These are phyloP conservation scores for Saturnispora gosingensis DNA, from an alignment of 805 yeast genomes.

Conservation along the genomic window DNA sequence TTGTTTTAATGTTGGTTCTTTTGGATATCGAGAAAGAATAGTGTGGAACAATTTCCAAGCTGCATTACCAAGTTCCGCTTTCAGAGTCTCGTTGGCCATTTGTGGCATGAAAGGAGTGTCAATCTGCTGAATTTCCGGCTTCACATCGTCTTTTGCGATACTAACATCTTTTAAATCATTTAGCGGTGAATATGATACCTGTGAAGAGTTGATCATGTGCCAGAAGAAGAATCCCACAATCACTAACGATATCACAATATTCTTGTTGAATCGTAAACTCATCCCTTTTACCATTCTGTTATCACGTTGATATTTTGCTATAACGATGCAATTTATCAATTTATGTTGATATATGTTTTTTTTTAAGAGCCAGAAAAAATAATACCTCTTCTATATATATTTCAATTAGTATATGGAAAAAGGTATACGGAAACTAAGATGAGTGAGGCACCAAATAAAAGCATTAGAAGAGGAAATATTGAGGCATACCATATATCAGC, in stretches of 20 bases:
- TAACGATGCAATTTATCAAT: not conserved
- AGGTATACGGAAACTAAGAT: not conserved
- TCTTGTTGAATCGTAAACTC: not conserved
- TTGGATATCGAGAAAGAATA: conserved; percentile 86
- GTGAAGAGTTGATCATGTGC: not conserved
- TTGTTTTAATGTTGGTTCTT: conserved; percentile 58
- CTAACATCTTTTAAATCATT: not conserved
- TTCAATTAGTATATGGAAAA: not conserved
- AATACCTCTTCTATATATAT: not conserved
- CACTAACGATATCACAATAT: not conserved
- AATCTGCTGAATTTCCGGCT: not conserved
- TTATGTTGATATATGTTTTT: not conserved
- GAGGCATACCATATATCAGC: conserved; percentile 45
- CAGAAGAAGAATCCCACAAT: not conserved
- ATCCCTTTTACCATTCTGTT: not conserved
- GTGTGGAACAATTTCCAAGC: conserved; percentile 93
- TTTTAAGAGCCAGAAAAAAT: not conserved
- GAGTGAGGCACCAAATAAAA: not conserved
- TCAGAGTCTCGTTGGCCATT: conserved; percentile 66
- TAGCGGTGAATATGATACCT: not conserved
- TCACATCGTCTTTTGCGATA: not conserved
- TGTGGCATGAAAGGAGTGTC: conserved; percentile 68
- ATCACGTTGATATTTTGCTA: not conserved
- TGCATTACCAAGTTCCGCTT: conserved; percentile 79
- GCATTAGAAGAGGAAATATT: conserved; percentile 20